Conservation (phyloP, 192 early-diverging fungal genomes). For the Rhizophagus clarus region DNA sequence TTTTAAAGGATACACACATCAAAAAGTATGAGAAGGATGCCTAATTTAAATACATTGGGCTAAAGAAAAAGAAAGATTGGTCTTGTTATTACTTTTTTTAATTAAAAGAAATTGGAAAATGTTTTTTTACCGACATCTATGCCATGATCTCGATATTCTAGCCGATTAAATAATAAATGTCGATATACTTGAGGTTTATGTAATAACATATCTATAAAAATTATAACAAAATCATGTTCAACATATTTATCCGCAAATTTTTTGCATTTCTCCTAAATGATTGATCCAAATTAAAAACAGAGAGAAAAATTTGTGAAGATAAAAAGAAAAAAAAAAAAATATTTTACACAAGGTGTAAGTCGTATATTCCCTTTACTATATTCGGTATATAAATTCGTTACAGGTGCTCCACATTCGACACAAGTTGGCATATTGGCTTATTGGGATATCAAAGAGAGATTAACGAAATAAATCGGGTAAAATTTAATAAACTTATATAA, state of each 20-base stretch:
- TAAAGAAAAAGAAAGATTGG: conserved; percentile 31
- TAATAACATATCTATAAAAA: conserved; percentile 91
- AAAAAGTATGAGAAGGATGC: conserved; percentile 80
- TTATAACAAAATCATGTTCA: conserved; percentile 84
- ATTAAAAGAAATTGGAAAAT: background rate
- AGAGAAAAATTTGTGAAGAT: background rate
- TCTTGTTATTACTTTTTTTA: no score
- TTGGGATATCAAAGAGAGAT: conserved; percentile 45
- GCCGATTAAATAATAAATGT: conserved; percentile 83
- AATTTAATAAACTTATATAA: no score
- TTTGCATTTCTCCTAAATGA: conserved; percentile 62
- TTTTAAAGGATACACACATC: conserved; percentile 68
- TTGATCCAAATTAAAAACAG: background rate
- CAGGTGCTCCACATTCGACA: conserved; percentile 75
- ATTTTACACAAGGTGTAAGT: conserved; percentile 75
- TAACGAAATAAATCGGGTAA: no score
- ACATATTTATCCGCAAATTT: conserved; percentile 92
- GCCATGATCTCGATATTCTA: conserved; percentile 54
- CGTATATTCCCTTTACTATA: conserved; percentile 84
- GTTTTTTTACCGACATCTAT: conserved; percentile 40
- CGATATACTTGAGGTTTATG: conserved; percentile 86
- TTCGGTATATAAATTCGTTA: conserved; percentile 74
- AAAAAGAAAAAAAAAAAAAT: background rate
- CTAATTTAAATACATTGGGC: conserved; percentile 72
- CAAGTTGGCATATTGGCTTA: conserved; percentile 55